Evolutionary conservation across 371 early-diverging fungal species (phyloP), one percentile per base, ranked within the genome.

Genomic region (Mucor circinelloides): DNA sequence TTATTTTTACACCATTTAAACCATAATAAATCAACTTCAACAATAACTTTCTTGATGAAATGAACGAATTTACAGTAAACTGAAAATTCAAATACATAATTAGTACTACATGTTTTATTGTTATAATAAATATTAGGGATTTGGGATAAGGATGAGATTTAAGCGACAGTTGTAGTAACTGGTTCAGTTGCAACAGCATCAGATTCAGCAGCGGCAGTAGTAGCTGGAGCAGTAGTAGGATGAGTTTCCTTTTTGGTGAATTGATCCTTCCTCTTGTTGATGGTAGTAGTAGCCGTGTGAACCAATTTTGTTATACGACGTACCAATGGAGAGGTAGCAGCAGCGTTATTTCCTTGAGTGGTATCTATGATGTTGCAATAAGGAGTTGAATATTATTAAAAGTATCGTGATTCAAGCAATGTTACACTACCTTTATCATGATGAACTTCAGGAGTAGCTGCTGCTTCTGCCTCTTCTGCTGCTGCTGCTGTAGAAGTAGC

Each of bases 221-320:
- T 10, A 30, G 60, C 27, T 28, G 42, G 27, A 40, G 25, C 19
- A 8, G 12, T 13, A 28, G 44, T 15, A 44, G 27, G 30, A 44
- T 21, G 17, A 30, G 28, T 30, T 60, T 38, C 44, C 40, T 44
- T 28, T 42, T 60, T 40, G 13, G 60, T 44, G 9, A n/a, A 31
- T 48, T 54, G 58, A 21, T 63, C 60, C 30, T 30, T 67, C 25
- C 55, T 67, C 38, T 67, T 67, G 19, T 60, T 60, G 17, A 44
- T 60, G 23, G 52, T 23, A 12, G 52, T 40, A 60, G 56, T 60
- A 44, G 57, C 67, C 25, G 13, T 42, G 23, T 66, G 46, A 15
- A 67, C 67, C 28, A 67, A 56, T 17, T 60, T 34, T 25, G 67
- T 67, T 5, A 67, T 54, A 25, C 62, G 67, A 27, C 67, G 67